Conservation (phyloP, 305 asterid species). For the Fraxinus floribunda region DNA sequence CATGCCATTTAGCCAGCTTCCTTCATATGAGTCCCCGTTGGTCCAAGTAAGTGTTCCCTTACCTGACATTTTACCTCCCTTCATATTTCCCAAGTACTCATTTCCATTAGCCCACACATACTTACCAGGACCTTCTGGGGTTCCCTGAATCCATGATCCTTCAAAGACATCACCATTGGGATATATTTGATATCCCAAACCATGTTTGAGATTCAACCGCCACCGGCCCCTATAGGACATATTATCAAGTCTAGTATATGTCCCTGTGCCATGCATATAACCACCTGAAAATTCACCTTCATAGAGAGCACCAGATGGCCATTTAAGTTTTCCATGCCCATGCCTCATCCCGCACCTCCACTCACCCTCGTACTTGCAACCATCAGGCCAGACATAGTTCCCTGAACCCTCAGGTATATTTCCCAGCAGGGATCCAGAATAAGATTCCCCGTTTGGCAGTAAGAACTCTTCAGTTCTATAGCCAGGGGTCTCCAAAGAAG, state of each 20-base stretch:
- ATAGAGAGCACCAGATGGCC: conserved; percentile 80
- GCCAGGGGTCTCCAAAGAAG: conserved; percentile 46
- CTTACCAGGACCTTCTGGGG: conserved; percentile 94
- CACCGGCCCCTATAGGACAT: conserved; percentile 74
- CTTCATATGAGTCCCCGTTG: conserved; percentile 78
- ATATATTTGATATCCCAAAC: conserved; percentile 79
- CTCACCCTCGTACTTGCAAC: conserved; percentile 83
- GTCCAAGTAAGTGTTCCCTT: conserved; percentile 91
- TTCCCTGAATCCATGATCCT: conserved; percentile 95
- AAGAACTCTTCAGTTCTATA: conserved; percentile 49
- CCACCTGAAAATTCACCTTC: conserved; percentile 96
- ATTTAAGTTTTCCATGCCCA: conserved; percentile 78
- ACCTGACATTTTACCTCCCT: conserved; percentile 85
- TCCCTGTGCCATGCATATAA: conserved; percentile 79
- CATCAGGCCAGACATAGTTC: conserved; percentile 80
- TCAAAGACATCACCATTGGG: conserved; percentile 78
- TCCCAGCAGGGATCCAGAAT: conserved; percentile 64
- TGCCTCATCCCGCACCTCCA: conserved; percentile 92
- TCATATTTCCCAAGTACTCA: conserved; percentile 80
- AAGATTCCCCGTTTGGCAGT: conserved; percentile 63
- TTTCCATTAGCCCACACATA: conserved; percentile 84
- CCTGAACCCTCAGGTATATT: conserved; percentile 81
- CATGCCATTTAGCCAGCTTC: conserved; percentile 77
- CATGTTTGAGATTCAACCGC: conserved; percentile 85
- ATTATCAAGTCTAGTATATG: conserved; percentile 45